Base-by-base conservation (phyloP, 1,284 basidiomycete species). In the Trametes polyzona region DNA sequence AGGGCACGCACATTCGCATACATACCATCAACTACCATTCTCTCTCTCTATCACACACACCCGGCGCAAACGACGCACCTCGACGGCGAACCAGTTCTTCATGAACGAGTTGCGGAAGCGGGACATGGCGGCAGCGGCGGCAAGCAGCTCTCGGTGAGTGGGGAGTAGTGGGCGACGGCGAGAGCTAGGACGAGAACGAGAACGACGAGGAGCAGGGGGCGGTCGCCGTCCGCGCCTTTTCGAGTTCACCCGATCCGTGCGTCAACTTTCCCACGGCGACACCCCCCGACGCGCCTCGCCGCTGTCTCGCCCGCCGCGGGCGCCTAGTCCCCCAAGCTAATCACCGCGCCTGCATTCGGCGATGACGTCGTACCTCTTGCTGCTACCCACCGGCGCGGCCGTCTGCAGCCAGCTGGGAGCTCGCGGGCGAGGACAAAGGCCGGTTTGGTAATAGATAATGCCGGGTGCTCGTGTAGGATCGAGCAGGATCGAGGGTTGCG, bases 11-110 rank as follows among this genome's bases (percentile, higher is more conserved):
- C 30, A 11, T 3, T 37, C 46, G 37, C 37, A 39, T 19, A 21
- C 37, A 39, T 16, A 16, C n/a, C 37, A 16, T n/a, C 10, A 35
- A n/a, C n/a, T 16, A 39, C 37, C n/a, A n/a, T n/a, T n/a, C n/a
- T n/a, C n/a, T n/a, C n/a, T n/a, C n/a, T n/a, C n/a, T n/a, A n/a
- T n/a, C n/a, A n/a, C n/a, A n/a, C n/a, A n/a, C n/a, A n/a, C n/a
- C 11, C 23, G 12, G 2, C 26, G 41, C 4, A 16, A 27, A 21
- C 26, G 6, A 72, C 75, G 26, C 61, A 90, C 90, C 87, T 92
- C 90, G 66, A 92, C 78, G 75, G 90, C 90, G 69, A 81, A 91
- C 90, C 90, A 92, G 76, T 91, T 79, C 76, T 82, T 88, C 81
- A 88, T 79, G 67, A 87, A 81, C 19, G 66, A 51, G 51, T 56